phyloP scores from a whole-genome alignment of 2,329 filamentous ascomycete genomes.

The Ophiostoma australiae region DNA sequence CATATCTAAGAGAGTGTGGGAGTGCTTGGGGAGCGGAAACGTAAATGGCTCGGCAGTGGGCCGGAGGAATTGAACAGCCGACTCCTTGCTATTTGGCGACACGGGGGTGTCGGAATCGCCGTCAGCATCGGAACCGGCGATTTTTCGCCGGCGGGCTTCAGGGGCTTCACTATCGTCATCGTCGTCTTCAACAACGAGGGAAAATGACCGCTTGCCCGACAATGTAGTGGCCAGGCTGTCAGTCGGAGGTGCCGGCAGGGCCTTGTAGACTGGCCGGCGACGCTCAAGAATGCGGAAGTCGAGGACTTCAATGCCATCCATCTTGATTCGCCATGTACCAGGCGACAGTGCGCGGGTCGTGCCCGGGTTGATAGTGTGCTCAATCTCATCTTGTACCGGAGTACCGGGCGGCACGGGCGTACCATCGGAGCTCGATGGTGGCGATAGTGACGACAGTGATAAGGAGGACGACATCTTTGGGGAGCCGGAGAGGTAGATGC shows the following conservation, averaged over 20 bases:
- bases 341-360: slow-evolving; percentile 46
- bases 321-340: slow-evolving; percentile 54
- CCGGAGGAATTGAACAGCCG: slow-evolving; percentile 53
- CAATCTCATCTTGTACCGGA: slow-evolving; percentile 28
- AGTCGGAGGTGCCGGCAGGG: slow-evolving; percentile 27
- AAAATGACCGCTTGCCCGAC: slow-evolving; percentile 49
- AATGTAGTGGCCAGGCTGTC: slow-evolving; percentile 36
- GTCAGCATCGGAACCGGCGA: slow-evolving; percentile 30
- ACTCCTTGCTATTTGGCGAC: slow-evolving; percentile 37
- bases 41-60: slow-evolving; percentile 48
- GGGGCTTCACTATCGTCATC: slow-evolving; percentile 34
- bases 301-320: slow-evolving; percentile 46
- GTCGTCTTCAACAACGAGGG: slow-evolving; percentile 39
- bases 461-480: not conserved
- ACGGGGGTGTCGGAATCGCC: slow-evolving; percentile 31
- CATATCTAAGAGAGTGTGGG: slow-evolving; percentile 50
- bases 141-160: slow-evolving; percentile 35
- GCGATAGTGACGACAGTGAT: slow-evolving; percentile 29
- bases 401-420: slow-evolving; percentile 17
- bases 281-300: slow-evolving; percentile 56
- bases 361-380: slow-evolving; percentile 39
- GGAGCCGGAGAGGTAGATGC: slow-evolving; percentile 36
- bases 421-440: slow-evolving; percentile 33
- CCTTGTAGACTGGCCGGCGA: slow-evolving; percentile 33
- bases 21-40: slow-evolving; percentile 45